These are phyloP conservation scores for Calonectria leucothoes DNA, from an alignment of 2,329 filamentous ascomycete species.

Conservation along the genomic window DNA sequence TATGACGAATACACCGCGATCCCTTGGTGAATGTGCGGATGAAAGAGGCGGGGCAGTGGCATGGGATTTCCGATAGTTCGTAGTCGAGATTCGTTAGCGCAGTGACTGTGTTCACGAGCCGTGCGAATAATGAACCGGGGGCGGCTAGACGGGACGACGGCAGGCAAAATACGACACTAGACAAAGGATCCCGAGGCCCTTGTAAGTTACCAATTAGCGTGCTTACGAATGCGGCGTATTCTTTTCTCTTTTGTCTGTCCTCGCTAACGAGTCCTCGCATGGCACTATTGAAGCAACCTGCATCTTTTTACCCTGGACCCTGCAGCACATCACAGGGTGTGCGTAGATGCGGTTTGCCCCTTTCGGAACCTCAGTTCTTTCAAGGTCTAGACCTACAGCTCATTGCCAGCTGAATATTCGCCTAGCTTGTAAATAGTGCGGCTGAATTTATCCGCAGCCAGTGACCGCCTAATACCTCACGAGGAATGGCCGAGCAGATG, in stretches of 20 bases:
- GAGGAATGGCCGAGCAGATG: not conserved
- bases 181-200: not conserved
- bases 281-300: not conserved
- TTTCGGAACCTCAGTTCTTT: not conserved
- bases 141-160: not conserved
- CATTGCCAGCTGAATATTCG: too few species aligned
- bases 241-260: too few species aligned
- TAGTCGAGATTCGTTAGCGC: not conserved
- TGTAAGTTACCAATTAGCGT: not conserved
- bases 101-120: not conserved
- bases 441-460: not conserved
- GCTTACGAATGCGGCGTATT: not conserved
- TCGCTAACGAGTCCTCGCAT: not conserved
- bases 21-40: not conserved
- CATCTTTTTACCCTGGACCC: not conserved
- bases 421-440: not conserved
- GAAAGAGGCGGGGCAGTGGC: not conserved
- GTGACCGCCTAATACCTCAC: not conserved
- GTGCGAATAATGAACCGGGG: not conserved
- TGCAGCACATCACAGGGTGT: not conserved
- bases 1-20: not conserved
- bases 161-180: too few species aligned
- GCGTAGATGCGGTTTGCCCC: not conserved
- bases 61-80: not conserved
- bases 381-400: not conserved